Conservation (phyloP, 768 basidiomycete genomes). For the Tulasnella sp. region DNA sequence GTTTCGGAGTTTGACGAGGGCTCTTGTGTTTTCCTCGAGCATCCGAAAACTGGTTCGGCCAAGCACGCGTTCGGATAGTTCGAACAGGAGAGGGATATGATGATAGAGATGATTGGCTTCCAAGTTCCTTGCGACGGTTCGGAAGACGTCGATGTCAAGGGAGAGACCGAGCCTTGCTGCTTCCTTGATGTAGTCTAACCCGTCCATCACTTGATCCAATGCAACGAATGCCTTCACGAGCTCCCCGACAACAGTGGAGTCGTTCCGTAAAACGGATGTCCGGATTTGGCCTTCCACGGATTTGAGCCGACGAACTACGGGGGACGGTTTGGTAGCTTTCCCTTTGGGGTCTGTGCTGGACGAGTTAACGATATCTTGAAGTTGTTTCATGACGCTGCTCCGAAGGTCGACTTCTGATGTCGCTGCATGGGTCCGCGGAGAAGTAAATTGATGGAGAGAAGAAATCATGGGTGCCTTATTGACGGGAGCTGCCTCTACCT, state of each 20-base stretch:
- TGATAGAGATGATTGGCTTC: neutral
- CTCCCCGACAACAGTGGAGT: neutral
- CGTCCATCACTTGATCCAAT: neutral
- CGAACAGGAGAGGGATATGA: neutral
- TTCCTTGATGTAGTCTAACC: neutral
- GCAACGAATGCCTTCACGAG: neutral
- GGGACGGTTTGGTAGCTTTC: neutral
- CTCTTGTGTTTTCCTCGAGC: slow-evolving; percentile 12
- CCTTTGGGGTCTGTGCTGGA: neutral
- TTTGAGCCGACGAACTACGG: neutral
- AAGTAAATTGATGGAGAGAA: neutral
- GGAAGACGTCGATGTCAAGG: slow-evolving; percentile 6
- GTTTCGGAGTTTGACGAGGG: neutral
- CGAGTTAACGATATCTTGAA: neutral
- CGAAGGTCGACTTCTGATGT: neutral
- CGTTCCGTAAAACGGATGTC: neutral
- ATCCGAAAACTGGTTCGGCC: slow-evolving; percentile 9
- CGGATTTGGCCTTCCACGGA: neutral
- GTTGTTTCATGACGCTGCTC: neutral
- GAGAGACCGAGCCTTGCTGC: neutral
- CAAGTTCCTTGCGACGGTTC: neutral
- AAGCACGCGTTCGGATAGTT: neutral
- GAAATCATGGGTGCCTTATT: neutral
- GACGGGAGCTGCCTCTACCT: neutral
- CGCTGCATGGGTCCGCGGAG: neutral